Base-by-base conservation (phyloP, 495 filamentous ascomycete genomes). In the Neurospora sp. region DNA sequence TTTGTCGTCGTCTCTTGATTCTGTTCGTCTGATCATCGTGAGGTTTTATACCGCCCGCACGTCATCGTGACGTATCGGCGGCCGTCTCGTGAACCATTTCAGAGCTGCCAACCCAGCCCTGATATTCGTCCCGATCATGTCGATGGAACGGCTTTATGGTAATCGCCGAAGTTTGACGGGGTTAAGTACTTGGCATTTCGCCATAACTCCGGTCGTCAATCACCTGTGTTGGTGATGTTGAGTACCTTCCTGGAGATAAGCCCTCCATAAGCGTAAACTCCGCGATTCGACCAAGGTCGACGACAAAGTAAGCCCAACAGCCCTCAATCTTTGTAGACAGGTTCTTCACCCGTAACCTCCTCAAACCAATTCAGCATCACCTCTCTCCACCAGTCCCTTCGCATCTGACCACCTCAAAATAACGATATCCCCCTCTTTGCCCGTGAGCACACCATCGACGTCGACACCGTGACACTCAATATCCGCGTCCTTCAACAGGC, bases 381-480 rank as follows among this genome's bases (percentile, higher is more conserved):
- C 94, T 41, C 82, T 86, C 74, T 87, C 86, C 73, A 96, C 92
- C 73, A 89, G 85, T 68, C 84, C 84, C 77, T 86, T 93, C 4
- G 97, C 89, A 61, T 90, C 93, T 53, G 91, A 90, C 92, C 96
- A 99, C 75, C 96, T 84, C 31, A 95, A 87, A 78, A 97, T 93
- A 75, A 92, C 90, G 41, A 98, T 88, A 85, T 97, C 94, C 40
- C 93, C 93, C 81, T 89, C 92, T 76, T 84, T 85, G 81, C 94
- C 88, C 72, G 89, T 83, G 77, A 89, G 84, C 42, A 81, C 78
- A 16, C 80, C 86, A 81, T 89, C 89, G 70, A 83, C 85, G 40
- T 87, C 87, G 42, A 88, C 91, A 16, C 87, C 90, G 6, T 83
- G 83, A 20, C 85, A 86, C 73, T 87, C 81, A 69, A 89, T 84